Percentiles rank a stretch among this genome's conserved stretches.
Evolutionary conservation across 805 yeast species (phyloP).

Genomic region (Cyberlindnera euphorbiiphila): DNA sequence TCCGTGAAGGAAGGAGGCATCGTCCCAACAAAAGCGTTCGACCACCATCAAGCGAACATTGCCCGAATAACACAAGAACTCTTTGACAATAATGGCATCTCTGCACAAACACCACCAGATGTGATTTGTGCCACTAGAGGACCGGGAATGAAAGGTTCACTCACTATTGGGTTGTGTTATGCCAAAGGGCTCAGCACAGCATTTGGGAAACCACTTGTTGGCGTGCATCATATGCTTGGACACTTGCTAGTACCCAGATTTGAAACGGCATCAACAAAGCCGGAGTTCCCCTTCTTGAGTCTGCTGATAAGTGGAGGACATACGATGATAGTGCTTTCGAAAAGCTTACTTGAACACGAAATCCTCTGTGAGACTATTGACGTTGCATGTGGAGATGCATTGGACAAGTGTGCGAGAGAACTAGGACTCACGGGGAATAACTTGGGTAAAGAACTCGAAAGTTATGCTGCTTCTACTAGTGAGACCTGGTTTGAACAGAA

Average conservation of each 20-base stretch:
- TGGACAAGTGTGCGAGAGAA: conserved; percentile 89
- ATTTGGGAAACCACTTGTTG: conserved; percentile 72
- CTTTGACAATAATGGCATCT: conserved; percentile 27
- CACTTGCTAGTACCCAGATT: conserved; percentile 71
- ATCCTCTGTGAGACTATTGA: conserved; percentile 74
- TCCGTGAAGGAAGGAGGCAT: conserved; percentile 76
- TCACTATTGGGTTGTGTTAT: conserved; percentile 75
- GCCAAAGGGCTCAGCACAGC: conserved; percentile 85
- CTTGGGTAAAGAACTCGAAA: conserved; percentile 82
- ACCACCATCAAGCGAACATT: conserved; percentile 64
- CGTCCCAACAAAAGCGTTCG: conserved; percentile 78
- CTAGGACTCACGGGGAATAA: conserved; percentile 76
- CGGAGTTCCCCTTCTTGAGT: conserved; percentile 67
- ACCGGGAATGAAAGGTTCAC: conserved; percentile 93
- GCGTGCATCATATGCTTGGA: conserved; percentile 96
- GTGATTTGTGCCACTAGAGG: conserved; percentile 89
- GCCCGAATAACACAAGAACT: conserved; percentile 48
- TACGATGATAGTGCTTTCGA: conserved; percentile 76
- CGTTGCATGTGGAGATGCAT: conserved; percentile 89
- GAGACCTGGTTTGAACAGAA: conserved; percentile 27
- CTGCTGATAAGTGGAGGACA: conserved; percentile 92
- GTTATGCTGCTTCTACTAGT: conserved; percentile 38
- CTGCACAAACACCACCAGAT: conserved; percentile 45
- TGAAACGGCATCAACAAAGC: conserved; percentile 38
- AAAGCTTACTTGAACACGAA: conserved; percentile 59